phyloP scores from a whole-genome alignment of 179 eudicot species.

The Camellia oleifera region DNA sequence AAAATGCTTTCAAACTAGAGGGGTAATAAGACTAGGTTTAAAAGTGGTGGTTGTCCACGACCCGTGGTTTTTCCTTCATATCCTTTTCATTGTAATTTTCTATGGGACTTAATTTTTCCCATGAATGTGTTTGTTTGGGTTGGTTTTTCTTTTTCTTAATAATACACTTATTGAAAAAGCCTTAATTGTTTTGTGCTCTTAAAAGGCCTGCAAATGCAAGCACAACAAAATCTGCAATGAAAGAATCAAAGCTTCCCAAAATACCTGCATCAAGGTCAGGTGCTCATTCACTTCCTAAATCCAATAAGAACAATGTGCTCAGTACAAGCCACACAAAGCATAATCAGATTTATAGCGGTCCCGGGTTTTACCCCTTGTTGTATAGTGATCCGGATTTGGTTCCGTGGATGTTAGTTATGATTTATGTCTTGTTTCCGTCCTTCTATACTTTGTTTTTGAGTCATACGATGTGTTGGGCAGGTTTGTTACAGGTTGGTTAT shows the following conservation, averaged over 20 bases:
- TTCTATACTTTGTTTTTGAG: too few relatives aligned
- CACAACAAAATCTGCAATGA: slow-evolving; percentile 30
- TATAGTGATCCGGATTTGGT: too few relatives aligned
- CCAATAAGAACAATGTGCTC: slow-evolving; percentile 28
- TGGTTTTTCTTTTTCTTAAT: background rate
- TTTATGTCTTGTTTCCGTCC: too few relatives aligned
- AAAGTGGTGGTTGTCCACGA: slow-evolving; percentile 34
- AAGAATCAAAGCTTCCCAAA: slow-evolving; percentile 63
- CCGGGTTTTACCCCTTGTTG: too few relatives aligned
- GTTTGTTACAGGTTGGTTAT: too few relatives aligned
- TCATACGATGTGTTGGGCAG: too few relatives aligned
- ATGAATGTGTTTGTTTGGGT: background rate
- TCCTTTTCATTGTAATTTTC: slow-evolving; percentile 43
- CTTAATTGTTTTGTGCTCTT: slow-evolving; percentile 56
- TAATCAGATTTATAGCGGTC: slow-evolving; percentile 16
- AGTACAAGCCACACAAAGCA: slow-evolving; percentile 35
- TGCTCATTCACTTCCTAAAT: slow-evolving; percentile 22
- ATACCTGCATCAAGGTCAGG: slow-evolving; percentile 39
- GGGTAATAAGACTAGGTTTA: slow-evolving; percentile 33
- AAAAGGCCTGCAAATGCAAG: slow-evolving; percentile 61
- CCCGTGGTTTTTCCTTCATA: slow-evolving; percentile 56
- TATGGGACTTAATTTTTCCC: background rate
- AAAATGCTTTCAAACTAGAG: slow-evolving; percentile 24
- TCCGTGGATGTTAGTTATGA: too few relatives aligned
- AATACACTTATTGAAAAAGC: slow-evolving; percentile 15